Conservation (phyloP, 164 flowering plant genomes). For the Piper longum region DNA sequence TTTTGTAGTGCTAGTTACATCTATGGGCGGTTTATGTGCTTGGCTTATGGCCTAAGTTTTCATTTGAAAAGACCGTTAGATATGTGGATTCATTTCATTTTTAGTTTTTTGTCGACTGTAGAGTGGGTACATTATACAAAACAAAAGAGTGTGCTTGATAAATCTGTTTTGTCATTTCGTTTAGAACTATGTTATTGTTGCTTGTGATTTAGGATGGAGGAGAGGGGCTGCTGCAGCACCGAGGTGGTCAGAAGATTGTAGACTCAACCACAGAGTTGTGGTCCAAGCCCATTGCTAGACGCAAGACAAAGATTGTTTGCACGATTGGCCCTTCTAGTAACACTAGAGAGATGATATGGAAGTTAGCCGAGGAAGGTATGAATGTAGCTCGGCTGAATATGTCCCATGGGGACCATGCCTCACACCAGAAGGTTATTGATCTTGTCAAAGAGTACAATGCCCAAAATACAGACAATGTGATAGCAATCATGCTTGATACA, state of each 20-base stretch:
- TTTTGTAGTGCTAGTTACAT: too few species aligned
- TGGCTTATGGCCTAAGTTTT: too few species aligned
- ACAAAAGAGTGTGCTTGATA: neutral
- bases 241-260: conserved; percentile 28
- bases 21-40: too few species aligned
- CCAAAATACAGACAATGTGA: conserved; percentile 65
- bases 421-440: conserved; percentile 92
- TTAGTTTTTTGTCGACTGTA: neutral
- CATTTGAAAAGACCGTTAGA: neutral
- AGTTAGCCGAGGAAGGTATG: conserved; percentile 95
- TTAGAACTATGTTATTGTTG: neutral
- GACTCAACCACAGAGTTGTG: conserved; percentile 53
- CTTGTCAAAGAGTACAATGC: conserved; percentile 90
- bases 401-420: conserved; percentile 96
- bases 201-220: conserved; percentile 23
- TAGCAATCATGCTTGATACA: conserved; percentile 93
- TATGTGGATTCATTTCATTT: neutral
- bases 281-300: conserved; percentile 57
- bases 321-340: conserved; percentile 90
- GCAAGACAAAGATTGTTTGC: conserved; percentile 93
- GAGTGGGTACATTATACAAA: neutral
- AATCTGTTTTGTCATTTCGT: neutral
- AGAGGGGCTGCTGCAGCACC: conserved; percentile 32
- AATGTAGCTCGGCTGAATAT: conserved; percentile 86
- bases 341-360: conserved; percentile 94